A percentile compares a stretch with the other conserved stretches of the same genome.
Evolutionary conservation across 257 asterid genomes (phyloP).

Genomic region (Przewalskia tangutica): DNA sequence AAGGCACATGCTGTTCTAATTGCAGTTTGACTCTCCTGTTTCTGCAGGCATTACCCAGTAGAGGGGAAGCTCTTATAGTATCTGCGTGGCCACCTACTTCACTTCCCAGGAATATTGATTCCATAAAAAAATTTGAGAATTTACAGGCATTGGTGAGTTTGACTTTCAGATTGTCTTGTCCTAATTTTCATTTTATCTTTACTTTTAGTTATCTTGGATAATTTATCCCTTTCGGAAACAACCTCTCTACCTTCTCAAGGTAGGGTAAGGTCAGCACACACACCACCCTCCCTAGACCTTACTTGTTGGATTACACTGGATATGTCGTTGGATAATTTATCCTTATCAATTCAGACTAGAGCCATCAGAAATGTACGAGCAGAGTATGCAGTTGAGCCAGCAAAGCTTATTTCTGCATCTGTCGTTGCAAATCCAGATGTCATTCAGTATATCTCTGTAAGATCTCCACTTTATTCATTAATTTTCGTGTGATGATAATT

Average conservation of each 20-base stretch:
- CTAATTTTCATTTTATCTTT: neutral
- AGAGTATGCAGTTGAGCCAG: slow-evolving; percentile 97
- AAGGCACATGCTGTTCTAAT: slow-evolving; percentile 1
- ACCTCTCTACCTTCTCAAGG: no score
- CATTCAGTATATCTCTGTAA: slow-evolving; percentile 68
- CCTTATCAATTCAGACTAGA: slow-evolving; percentile 47
- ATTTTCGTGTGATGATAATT: neutral
- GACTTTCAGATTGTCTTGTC: neutral
- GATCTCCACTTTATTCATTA: slow-evolving; percentile 17
- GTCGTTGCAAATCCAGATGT: slow-evolving; percentile 84
- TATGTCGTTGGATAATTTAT: neutral
- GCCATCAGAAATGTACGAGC: slow-evolving; percentile 95
- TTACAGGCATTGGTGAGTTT: slow-evolving; percentile 76
- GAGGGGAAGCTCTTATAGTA: slow-evolving; percentile 73
- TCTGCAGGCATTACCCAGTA: slow-evolving; percentile 64
- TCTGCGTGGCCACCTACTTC: slow-evolving; percentile 79
- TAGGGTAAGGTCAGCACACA: no score
- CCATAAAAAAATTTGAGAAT: slow-evolving; percentile 73
- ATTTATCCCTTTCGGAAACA: neutral
- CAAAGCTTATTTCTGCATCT: slow-evolving; percentile 69
- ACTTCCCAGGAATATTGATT: slow-evolving; percentile 64
- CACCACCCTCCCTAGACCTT: no score
- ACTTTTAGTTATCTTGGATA: neutral
- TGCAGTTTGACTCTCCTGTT: neutral
- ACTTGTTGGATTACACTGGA: no score